Percentiles rank a stretch among this genome's conserved stretches.
These are phyloP conservation scores for Coleophoma crateriformis DNA, from an alignment of 2,329 filamentous ascomycete genomes.

Conservation along the genomic window DNA sequence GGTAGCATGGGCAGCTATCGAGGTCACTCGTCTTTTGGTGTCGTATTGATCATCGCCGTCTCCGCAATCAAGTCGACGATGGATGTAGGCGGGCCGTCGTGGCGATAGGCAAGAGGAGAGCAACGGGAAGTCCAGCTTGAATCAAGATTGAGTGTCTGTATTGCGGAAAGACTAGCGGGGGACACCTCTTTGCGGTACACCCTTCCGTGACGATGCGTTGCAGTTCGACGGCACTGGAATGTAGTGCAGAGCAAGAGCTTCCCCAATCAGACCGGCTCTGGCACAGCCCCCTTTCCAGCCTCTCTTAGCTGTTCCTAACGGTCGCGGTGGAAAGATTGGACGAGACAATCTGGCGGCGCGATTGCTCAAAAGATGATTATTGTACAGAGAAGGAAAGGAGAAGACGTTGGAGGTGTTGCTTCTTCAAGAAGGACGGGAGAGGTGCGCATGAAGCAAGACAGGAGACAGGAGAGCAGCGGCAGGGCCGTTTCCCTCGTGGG, in stretches of 20 bases:
- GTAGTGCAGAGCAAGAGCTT: too few species aligned
- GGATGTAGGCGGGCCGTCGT: neutral
- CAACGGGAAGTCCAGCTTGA: neutral
- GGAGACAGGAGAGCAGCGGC: too few species aligned
- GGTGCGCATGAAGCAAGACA: too few species aligned
- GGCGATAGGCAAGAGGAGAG: neutral
- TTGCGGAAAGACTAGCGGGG: constrained; percentile 3
- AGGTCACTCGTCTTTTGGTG: neutral
- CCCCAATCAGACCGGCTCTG: neutral
- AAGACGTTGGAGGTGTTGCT: too few species aligned
- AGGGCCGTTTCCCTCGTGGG: too few species aligned
- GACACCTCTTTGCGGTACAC: too few species aligned
- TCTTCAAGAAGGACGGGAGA: too few species aligned
- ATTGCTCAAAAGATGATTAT: neutral
- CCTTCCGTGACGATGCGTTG: too few species aligned
- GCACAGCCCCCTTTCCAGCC: neutral
- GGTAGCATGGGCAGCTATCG: constrained; percentile 4
- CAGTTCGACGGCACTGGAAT: too few species aligned
- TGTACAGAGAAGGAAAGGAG: neutral
- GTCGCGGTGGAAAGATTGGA: neutral
- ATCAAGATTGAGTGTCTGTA: neutral
- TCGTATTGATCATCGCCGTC: neutral
- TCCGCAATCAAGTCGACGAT: neutral
- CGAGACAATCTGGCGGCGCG: constrained; percentile 1
- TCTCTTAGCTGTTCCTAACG: neutral